Evolutionary conservation across 345 rosid species (phyloP), one percentile per base, ranked within the genome.

Genomic region (Gossypium bickii): DNA sequence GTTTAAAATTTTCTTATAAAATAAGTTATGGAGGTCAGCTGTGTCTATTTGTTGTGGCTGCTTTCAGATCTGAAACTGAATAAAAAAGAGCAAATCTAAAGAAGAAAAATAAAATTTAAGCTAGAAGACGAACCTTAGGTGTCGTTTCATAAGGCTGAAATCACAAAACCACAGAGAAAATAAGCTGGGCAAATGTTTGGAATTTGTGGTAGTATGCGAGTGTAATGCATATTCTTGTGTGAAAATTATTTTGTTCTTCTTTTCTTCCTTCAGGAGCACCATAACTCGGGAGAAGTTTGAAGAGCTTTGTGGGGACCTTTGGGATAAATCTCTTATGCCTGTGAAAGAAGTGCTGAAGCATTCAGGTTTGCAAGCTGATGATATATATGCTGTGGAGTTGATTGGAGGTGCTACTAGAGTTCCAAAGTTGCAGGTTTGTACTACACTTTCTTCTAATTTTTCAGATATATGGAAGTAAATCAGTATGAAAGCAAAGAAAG

Each of bases 341-440:
- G 22, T 93, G 34, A 90, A 85, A 79, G 95, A 96, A 70, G 86
- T 96, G 77, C 87, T 96, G 71, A 86, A 81, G 76, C 77, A 87
- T 83, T 90, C 99, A 43, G 97, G 93, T 59, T 57, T 93, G 77
- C 86, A 90, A 80, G 79, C 85, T 63, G 92, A 88, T 73, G 98
- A 96, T 66, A 82, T 93, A 76, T 84, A 80, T 86, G 99, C 97
- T 5, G 95, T 93, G 63, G 99, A 96, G 77, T 82, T 96, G 61
- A 92, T 96, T 47, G 99, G 99, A 80, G 99, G 99, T 63, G 98
- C 97, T 73, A 93, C 97, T 56, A 87, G 99, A 86, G 98, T 96
- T 72, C 99, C 99, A 73, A 96, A 96, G 83, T 88, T 96, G 86
- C 97, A 96, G 98, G 99, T 96, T 80, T 73, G 85, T 68, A 55